phyloP scores from a whole-genome alignment of 2,329 filamentous ascomycete genomes.

The Didymella lethalis region DNA sequence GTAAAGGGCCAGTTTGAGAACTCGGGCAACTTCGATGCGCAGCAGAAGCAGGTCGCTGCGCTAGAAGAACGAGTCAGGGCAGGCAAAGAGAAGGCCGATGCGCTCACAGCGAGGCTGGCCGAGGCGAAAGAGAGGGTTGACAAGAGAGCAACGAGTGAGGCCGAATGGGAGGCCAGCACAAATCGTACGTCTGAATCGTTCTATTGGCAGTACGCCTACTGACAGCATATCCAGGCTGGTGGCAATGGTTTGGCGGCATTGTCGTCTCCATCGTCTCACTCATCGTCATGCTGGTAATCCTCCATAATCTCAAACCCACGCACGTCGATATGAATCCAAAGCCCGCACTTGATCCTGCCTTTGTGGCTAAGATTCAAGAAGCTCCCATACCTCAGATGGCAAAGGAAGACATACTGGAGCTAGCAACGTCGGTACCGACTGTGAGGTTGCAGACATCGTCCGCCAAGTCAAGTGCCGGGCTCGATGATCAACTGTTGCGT shows the following conservation, averaged over 20 bases:
- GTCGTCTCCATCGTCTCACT: slow-evolving; percentile 55
- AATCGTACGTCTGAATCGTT: slow-evolving; percentile 44
- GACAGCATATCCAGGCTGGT: slow-evolving; percentile 52
- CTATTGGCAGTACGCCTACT: slow-evolving; percentile 9
- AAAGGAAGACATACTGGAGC: slow-evolving; percentile 43
- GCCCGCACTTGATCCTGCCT: slow-evolving; percentile 25
- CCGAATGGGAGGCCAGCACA: slow-evolving; percentile 71
- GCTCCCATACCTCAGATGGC: slow-evolving; percentile 45
- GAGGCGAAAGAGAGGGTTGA: slow-evolving; percentile 70
- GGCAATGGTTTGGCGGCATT: slow-evolving; percentile 70
- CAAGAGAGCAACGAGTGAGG: slow-evolving; percentile 71
- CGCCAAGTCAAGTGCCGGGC: slow-evolving; percentile 1
- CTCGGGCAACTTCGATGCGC: slow-evolving; percentile 69
- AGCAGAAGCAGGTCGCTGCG: slow-evolving; percentile 68
- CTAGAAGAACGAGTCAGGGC: slow-evolving; percentile 68
- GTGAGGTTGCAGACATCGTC: slow-evolving; percentile 16
- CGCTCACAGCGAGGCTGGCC: slow-evolving; percentile 69
- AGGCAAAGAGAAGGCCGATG: slow-evolving; percentile 67
- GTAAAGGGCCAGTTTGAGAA: slow-evolving; percentile 66
- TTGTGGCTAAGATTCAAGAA: slow-evolving; percentile 35
- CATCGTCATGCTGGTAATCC: slow-evolving; percentile 57
- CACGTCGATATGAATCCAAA: slow-evolving; percentile 19
- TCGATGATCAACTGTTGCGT: slow-evolving; percentile 30
- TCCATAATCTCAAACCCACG: slow-evolving; percentile 42
- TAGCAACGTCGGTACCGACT: slow-evolving; percentile 15